Evolutionary conservation across 176 grass and related monocot genomes (phyloP).

Genomic region (Hordeum vulgare): DNA sequence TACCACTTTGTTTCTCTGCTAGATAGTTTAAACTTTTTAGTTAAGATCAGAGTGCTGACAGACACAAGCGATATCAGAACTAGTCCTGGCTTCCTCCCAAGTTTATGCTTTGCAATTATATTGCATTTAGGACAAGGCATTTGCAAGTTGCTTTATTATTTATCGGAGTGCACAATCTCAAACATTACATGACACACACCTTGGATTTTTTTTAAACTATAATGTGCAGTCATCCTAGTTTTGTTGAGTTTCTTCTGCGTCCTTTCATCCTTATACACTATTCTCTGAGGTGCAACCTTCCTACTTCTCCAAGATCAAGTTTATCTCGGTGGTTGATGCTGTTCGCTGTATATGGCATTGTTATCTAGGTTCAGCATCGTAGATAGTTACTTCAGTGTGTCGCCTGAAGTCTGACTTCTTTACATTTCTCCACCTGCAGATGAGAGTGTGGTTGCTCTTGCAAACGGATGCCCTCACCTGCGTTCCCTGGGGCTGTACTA

Average conservation of each 20-base stretch:
- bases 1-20: not conserved
- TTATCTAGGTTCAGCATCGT: not conserved
- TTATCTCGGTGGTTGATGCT: not conserved
- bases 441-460: slow-evolving; percentile 78
- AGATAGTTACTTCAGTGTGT: no score
- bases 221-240: not conserved
- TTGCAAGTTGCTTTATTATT: not conserved
- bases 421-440: slow-evolving; percentile 18
- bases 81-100: not conserved
- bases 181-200: not conserved
- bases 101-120: not conserved
- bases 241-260: not conserved
- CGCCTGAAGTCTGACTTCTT: not conserved
- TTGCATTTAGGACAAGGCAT: no score
- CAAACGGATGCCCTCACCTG: slow-evolving; percentile 49
- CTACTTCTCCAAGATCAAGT: not conserved
- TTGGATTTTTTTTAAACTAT: not conserved
- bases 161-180: not conserved
- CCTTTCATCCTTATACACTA: not conserved
- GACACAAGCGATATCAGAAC: not conserved
- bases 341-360: not conserved
- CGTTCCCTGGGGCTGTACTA: slow-evolving; percentile 72
- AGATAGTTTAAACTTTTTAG: not conserved
- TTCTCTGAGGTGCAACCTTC: not conserved
- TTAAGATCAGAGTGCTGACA: not conserved